phyloP scores from a whole-genome alignment of 2,329 filamentous ascomycete species.

The Diaporthe vexans region DNA sequence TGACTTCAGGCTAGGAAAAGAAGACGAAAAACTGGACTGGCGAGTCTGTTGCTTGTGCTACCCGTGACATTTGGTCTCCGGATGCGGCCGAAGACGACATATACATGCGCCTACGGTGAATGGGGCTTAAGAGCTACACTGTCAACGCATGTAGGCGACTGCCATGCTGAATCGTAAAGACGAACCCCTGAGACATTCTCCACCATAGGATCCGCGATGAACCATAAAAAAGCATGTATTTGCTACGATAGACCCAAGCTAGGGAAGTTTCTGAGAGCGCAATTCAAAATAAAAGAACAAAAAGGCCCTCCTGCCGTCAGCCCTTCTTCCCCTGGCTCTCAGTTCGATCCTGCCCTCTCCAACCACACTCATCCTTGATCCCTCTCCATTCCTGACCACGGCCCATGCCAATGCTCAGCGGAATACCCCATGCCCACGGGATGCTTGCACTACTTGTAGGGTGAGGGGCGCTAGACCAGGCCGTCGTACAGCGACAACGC shows the following conservation, averaged over 20 bases:
- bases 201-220: background rate
- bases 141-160: background rate
- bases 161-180: background rate
- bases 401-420: no score
- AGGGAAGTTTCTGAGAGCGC: constrained; percentile 32
- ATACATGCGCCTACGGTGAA: background rate
- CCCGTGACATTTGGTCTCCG: background rate
- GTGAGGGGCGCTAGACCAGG: constrained; percentile 74
- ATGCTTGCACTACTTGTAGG: no score
- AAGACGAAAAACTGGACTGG: background rate
- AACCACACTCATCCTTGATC: no score
- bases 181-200: background rate
- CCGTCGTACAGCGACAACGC: constrained; percentile 97
- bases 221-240: constrained; percentile 33
- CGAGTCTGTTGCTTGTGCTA: background rate
- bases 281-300: constrained; percentile 21
- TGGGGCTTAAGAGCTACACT: no score
- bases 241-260: constrained; percentile 37
- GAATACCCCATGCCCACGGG: no score
- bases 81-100: background rate
- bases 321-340: background rate
- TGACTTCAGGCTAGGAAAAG: constrained; percentile 27
- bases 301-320: constrained; percentile 21
- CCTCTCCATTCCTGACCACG: no score
- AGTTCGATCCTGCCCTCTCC: background rate